These are phyloP conservation scores for Schwanniomyces pseudopolymorphus DNA, from an alignment of 805 yeast species.

Conservation along the genomic window DNA sequence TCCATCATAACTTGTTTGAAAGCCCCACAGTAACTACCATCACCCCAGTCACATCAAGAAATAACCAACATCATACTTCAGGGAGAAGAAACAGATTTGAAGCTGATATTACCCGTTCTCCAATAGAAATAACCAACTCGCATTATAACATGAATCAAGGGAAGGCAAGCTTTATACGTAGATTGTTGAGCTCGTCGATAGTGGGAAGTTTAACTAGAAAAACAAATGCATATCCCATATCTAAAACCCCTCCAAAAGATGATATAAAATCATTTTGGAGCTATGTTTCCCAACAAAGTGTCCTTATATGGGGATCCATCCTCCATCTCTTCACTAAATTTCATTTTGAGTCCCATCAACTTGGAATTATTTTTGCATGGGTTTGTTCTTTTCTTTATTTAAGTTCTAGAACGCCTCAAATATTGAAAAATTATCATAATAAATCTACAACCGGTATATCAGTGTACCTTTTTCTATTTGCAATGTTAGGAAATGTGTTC, in stretches of 20 bases:
- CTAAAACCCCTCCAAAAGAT: neutral
- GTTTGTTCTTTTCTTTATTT: conserved; percentile 29
- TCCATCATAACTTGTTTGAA: conserved; percentile 37
- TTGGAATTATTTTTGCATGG: conserved; percentile 36
- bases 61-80: conserved; percentile 4
- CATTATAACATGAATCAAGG: neutral
- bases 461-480: conserved; percentile 31
- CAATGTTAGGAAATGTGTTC: conserved; percentile 35
- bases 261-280: neutral
- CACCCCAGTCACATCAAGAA: conserved; percentile 16
- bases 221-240: conserved; percentile 10
- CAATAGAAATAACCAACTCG: conserved; percentile 10
- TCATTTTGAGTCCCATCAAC: conserved; percentile 2
- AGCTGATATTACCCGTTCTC: conserved; percentile 5
- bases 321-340: neutral
- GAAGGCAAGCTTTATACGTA: conserved; percentile 11
- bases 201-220: conserved; percentile 11
- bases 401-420: conserved; percentile 36
- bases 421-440: conserved; percentile 25
- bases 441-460: conserved; percentile 37
- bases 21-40: conserved; percentile 35
- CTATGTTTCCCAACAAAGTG: neutral
- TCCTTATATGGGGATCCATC: neutral
- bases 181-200: conserved; percentile 12
- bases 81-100: conserved; percentile 24